Base-by-base conservation (phyloP, 2,329 filamentous ascomycete genomes). In the Paradendryphiella salina region DNA sequence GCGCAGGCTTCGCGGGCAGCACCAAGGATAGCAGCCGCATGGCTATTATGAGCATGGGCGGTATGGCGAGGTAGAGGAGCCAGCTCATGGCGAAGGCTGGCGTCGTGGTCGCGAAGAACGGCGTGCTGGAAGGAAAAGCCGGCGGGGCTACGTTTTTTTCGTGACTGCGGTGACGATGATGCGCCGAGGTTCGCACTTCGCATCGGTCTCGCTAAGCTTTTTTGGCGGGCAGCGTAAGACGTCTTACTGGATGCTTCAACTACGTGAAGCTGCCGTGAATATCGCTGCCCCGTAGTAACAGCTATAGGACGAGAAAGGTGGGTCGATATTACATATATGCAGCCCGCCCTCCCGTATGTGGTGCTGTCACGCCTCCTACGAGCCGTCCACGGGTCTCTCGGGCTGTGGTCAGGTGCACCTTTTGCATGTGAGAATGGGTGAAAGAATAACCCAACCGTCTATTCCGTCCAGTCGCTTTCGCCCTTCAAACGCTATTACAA, bases 1-100 rank as follows among this genome's bases (percentile, higher is more conserved):
- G 70, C 32, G 65, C 60, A 9, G 59, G 60, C 7, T 56, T 54
- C 11, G 54, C 42, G n/a, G 70, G 70, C 10, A 73, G 60, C 26
- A 72, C 48, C 20, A 61, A 32, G 18, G 68, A 58, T 36, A 72
- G 38, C 39, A 56, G 43, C 52, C 62, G 66, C 40, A 73, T 67
- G 49, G 65, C 53, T 40, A 71, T 50, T 49, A 67, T 56, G 50
- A 70, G 47, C 18, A 61, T 51, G 23, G 65, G 49, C 14, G 67
- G 66, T 28, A 47, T 44, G 58, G 64, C 57, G 53, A 64, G 54
- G 60, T 67, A 69, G 56, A 64, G 49, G 35, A 70, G 66, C 63
- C 61, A 68, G 63, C 58, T 56, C 69, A 73, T 73, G 46, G 57
- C 50, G 38, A 23, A 43, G 20, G 29, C 45, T 49, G 34, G 29